phyloP scores from a whole-genome alignment of 768 basidiomycete species.

The Gelatoporia subvermispora region DNA sequence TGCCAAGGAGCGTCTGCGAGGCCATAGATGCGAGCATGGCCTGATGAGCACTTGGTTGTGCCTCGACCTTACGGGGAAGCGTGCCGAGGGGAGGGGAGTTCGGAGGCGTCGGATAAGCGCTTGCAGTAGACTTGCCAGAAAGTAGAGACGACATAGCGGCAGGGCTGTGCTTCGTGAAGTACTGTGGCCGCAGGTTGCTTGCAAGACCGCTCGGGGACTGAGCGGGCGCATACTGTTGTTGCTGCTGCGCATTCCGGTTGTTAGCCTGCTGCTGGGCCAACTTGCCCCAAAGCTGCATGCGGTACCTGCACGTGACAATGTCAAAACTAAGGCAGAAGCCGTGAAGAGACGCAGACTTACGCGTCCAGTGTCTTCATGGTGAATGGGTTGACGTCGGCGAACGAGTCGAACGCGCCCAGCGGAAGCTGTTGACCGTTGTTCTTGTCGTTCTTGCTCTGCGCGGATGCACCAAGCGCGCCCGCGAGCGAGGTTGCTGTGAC shows the following conservation, averaged over 20 bases:
- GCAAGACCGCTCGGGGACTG: constrained; percentile 24
- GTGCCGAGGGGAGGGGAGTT: constrained; percentile 33
- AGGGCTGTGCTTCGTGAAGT: constrained; percentile 28
- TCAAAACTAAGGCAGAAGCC: neutral
- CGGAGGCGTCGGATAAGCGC: constrained; percentile 40
- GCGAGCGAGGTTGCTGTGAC: constrained; percentile 26
- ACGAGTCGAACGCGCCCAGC: constrained; percentile 62
- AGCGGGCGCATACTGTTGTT: constrained; percentile 9
- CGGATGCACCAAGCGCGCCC: constrained; percentile 26
- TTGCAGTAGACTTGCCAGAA: constrained; percentile 41
- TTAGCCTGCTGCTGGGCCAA: constrained; percentile 72
- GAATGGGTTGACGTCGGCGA: constrained; percentile 77
- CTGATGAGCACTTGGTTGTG: constrained; percentile 31
- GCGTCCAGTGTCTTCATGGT: constrained; percentile 84
- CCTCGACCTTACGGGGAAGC: constrained; percentile 23
- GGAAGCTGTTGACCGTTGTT: constrained; percentile 18
- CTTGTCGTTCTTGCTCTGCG: constrained; percentile 25
- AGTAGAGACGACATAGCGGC: constrained; percentile 29
- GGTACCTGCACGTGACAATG: constrained; percentile 39
- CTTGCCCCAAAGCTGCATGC: constrained; percentile 91
- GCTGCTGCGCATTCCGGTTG: constrained; percentile 22
- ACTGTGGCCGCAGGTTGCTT: constrained; percentile 31
- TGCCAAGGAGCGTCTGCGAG: constrained; percentile 67
- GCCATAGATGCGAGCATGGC: constrained; percentile 71
- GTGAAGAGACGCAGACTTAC: constrained; percentile 35